A percentile compares a stretch with the other conserved stretches of the same genome.
Conservation (phyloP, 306 rosid species). For the Cicer chorassanicum region DNA sequence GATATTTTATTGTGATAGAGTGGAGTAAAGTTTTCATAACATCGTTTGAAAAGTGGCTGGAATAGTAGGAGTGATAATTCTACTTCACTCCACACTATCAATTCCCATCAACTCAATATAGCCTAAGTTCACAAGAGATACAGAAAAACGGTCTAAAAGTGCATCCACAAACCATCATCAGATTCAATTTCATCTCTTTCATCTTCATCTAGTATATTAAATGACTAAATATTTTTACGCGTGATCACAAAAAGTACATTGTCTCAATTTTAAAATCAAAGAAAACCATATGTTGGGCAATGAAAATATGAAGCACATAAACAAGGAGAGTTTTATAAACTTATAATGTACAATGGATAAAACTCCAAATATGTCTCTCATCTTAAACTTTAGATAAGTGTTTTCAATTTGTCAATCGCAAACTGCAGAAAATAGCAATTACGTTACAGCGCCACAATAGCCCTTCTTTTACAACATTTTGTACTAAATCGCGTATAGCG, state of each 20-base stretch:
- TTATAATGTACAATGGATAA: slow-evolving; percentile 3
- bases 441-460: too few species aligned
- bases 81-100: not conserved
- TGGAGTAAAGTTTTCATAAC: too few species aligned
- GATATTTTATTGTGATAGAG: too few species aligned
- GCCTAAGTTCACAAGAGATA: slow-evolving; percentile 6
- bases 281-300: not conserved
- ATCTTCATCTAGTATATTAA: not conserved
- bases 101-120: not conserved
- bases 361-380: not conserved
- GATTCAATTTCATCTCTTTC: slow-evolving; percentile 19
- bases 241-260: not conserved
- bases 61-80: not conserved
- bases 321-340: not conserved
- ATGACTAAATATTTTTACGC: not conserved
- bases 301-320: slow-evolving; percentile 29
- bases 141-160: not conserved
- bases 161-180: slow-evolving; percentile 30
- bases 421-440: too few species aligned
- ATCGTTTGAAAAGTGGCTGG: too few species aligned
- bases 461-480: too few species aligned
- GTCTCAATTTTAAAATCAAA: slow-evolving; percentile 4
- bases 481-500: too few species aligned
- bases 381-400: not conserved
- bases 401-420: too few species aligned